Conservation (phyloP, 2,329 filamentous ascomycete species). For the Colletotrichum zoysiae region DNA sequence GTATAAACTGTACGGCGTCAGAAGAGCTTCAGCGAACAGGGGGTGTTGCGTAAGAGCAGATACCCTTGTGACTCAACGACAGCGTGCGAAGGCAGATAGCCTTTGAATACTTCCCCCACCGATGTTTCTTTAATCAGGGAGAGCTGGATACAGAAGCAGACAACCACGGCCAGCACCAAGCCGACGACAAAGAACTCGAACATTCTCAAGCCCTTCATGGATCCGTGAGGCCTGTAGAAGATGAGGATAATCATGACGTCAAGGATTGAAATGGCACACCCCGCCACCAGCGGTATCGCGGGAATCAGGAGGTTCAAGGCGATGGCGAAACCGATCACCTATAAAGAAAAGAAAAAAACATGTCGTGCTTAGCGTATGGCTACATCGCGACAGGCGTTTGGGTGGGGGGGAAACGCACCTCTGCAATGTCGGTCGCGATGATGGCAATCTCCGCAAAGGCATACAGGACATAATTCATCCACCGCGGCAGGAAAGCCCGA, state of each 20-base stretch:
- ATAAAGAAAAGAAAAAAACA: neutral
- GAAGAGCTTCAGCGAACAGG: conserved; percentile 44
- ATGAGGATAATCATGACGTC: conserved; percentile 77
- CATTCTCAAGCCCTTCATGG: conserved; percentile 69
- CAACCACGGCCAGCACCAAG: conserved; percentile 75
- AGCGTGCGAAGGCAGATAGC: conserved; percentile 72
- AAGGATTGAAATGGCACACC: conserved; percentile 75
- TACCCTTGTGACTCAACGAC: conserved; percentile 68
- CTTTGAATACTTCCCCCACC: conserved; percentile 71
- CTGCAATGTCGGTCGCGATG: conserved; percentile 78
- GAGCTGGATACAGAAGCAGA: conserved; percentile 79
- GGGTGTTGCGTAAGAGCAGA: neutral
- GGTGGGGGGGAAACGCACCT: conserved; percentile 56
- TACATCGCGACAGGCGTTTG: no score
- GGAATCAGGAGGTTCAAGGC: conserved; percentile 75
- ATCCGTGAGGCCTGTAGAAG: conserved; percentile 72
- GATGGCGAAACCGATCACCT: conserved; percentile 79
- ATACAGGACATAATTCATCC: conserved; percentile 74
- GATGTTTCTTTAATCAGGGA: conserved; percentile 69
- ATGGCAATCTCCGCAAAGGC: conserved; percentile 75
- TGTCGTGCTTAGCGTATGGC: conserved; percentile 28
- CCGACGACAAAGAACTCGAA: conserved; percentile 75
- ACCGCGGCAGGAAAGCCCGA: conserved; percentile 72
- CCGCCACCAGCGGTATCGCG: conserved; percentile 73
- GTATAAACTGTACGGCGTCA: conserved; percentile 61